Conservation (phyloP, 2,329 filamentous ascomycete genomes). For the Colletotrichum costaricense region DNA sequence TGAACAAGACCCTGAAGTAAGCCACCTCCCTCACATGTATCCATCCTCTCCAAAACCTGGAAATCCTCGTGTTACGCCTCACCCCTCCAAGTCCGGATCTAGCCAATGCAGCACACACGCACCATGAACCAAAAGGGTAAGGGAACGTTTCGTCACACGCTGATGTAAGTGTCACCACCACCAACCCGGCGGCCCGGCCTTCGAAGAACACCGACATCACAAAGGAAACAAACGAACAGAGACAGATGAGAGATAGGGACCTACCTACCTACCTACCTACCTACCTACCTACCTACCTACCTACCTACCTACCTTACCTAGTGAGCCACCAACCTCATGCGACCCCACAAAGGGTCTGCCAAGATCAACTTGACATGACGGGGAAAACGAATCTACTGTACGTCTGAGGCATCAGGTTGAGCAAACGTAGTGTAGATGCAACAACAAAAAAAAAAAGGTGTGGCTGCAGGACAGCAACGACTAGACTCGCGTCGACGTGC, state of each 20-base stretch:
- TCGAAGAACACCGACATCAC: neutral
- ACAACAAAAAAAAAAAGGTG: constrained; percentile 11
- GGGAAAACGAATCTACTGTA: neutral
- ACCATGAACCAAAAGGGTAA: neutral
- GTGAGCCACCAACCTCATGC: neutral
- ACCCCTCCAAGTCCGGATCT: neutral
- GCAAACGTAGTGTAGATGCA: neutral
- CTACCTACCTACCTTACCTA: too few relatives aligned
- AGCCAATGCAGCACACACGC: neutral
- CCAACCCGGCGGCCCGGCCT: neutral
- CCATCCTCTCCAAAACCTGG: too few relatives aligned
- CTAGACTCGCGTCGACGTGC: neutral
- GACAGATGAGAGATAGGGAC: neutral
- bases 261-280: neutral
- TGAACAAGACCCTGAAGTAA: too few relatives aligned
- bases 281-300: too few relatives aligned
- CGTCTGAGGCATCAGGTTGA: neutral
- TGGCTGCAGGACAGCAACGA: constrained; percentile 22
- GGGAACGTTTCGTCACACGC: constrained; percentile 2
- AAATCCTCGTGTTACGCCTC: too few relatives aligned
- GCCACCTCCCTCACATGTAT: too few relatives aligned
- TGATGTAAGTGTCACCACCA: neutral
- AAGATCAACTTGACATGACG: neutral
- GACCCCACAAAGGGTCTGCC: neutral
- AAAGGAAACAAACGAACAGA: neutral